Conservation (phyloP, 2,329 filamentous ascomycete species). For the Ceratocystis smalleyi region DNA sequence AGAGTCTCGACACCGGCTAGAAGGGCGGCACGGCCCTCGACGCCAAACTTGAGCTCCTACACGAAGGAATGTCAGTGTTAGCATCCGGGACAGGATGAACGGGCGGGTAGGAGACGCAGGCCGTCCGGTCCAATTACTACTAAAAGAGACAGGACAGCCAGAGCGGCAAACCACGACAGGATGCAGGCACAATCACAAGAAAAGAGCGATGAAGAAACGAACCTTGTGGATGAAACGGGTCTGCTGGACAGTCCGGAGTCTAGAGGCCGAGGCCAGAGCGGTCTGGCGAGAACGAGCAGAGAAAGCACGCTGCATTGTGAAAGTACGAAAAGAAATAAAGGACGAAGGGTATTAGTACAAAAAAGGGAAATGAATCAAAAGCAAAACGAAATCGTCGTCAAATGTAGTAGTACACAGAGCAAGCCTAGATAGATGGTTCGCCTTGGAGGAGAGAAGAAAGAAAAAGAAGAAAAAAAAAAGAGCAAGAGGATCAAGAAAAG, state of each 20-base stretch:
- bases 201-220: constrained; percentile 19
- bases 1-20: constrained; percentile 92
- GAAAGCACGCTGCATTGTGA: constrained; percentile 88
- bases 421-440: constrained; percentile 6
- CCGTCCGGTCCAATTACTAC: neutral
- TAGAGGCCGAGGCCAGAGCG: constrained; percentile 54
- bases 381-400: neutral
- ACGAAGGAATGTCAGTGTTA: constrained; percentile 11
- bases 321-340: constrained; percentile 21
- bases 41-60: constrained; percentile 95
- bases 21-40: constrained; percentile 78
- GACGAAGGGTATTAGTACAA: constrained; percentile 13
- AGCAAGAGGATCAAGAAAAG: constrained; percentile 13
- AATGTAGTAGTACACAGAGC: constrained; percentile 15
- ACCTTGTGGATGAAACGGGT: constrained; percentile 97
- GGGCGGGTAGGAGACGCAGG: neutral
- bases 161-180: neutral
- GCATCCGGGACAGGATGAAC: neutral
- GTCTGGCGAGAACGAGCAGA: constrained; percentile 66
- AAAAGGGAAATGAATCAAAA: constrained; percentile 19
- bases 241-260: constrained; percentile 60
- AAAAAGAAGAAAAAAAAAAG: constrained; percentile 16
- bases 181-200: too few species aligned
- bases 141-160: neutral
- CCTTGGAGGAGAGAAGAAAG: constrained; percentile 12